These are phyloP conservation scores for Amoebophrya sp. DNA, from an alignment of 169 alveolate genomes.

Conservation along the genomic window DNA sequence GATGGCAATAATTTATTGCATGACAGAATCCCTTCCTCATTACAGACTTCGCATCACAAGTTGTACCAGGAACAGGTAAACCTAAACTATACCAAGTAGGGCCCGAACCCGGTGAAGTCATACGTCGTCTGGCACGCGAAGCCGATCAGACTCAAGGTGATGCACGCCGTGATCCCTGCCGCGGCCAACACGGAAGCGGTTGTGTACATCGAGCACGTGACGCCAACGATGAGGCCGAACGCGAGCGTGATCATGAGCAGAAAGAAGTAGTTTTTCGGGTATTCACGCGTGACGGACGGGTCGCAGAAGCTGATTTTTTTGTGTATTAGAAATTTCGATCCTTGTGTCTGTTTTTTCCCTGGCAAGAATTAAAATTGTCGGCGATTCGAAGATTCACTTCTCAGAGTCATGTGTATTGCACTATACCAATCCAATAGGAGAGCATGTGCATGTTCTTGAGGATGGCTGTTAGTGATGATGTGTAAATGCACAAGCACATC, in stretches of 20 bases:
- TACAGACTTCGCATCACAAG: neutral
- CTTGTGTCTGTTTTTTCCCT: too few relatives aligned
- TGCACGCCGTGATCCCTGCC: conserved; percentile 52
- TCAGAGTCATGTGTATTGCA: too few relatives aligned
- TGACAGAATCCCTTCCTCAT: neutral
- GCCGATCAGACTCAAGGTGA: conserved; percentile 52
- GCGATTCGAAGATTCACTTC: too few relatives aligned
- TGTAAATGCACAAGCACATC: too few relatives aligned
- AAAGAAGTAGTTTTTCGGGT: neutral
- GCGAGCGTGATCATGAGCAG: neutral
- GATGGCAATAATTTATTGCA: neutral
- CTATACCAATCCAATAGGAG: too few relatives aligned
- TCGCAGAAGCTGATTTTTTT: neutral
- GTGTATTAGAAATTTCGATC: too few relatives aligned
- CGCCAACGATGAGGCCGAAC: neutral
- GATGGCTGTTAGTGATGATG: too few relatives aligned
- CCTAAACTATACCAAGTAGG: neutral
- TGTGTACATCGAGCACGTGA: neutral
- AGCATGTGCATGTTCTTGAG: too few relatives aligned
- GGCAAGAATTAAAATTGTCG: too few relatives aligned
- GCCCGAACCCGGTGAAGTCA: conserved; percentile 59
- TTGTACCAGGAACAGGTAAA: neutral
- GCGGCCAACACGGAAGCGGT: conserved; percentile 41
- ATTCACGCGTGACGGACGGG: neutral
- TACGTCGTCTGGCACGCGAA: conserved; percentile 60